Evolutionary conservation across 306 rosid species (phyloP).

Genomic region (Nissolia schottii): DNA sequence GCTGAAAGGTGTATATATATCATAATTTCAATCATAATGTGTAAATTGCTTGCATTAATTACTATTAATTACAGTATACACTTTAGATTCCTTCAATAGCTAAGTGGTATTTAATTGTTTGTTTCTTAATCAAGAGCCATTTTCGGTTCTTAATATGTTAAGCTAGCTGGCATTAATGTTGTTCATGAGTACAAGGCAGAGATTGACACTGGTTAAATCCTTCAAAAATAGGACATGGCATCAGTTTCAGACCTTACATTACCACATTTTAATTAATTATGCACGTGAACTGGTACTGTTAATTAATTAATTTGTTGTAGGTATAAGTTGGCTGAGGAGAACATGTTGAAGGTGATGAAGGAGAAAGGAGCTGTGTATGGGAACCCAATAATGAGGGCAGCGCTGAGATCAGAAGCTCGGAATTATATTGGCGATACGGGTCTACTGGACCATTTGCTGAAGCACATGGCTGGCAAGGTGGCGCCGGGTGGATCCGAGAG

Average conservation of each 20-base stretch:
- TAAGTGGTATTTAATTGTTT: too few relatives aligned
- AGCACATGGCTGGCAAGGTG: conserved; percentile 91
- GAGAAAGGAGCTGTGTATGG: conserved; percentile 57
- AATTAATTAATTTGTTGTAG: conserved; percentile 24
- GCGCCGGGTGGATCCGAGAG: conserved; percentile 77
- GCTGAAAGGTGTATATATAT: conserved; percentile 29
- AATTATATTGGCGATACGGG: conserved; percentile 91
- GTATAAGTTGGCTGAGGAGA: conserved; percentile 74
- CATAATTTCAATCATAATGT: too few relatives aligned
- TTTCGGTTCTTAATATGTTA: too few relatives aligned
- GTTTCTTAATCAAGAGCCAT: too few relatives aligned
- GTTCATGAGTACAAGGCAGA: too few relatives aligned
- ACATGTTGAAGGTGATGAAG: conserved; percentile 71
- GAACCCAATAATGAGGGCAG: conserved; percentile 67
- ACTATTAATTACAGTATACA: neutral
- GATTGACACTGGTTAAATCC: too few relatives aligned
- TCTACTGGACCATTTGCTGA: conserved; percentile 79
- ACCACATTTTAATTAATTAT: too few relatives aligned
- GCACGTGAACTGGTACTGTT: too few relatives aligned
- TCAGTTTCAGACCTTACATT: too few relatives aligned
- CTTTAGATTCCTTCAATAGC: neutral
- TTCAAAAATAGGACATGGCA: too few relatives aligned
- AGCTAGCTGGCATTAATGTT: too few relatives aligned
- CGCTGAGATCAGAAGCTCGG: conserved; percentile 74
- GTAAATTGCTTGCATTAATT: too few relatives aligned